Base-by-base conservation (phyloP, 2,329 filamentous ascomycete species). In the Colletotrichum chlorophyti region DNA sequence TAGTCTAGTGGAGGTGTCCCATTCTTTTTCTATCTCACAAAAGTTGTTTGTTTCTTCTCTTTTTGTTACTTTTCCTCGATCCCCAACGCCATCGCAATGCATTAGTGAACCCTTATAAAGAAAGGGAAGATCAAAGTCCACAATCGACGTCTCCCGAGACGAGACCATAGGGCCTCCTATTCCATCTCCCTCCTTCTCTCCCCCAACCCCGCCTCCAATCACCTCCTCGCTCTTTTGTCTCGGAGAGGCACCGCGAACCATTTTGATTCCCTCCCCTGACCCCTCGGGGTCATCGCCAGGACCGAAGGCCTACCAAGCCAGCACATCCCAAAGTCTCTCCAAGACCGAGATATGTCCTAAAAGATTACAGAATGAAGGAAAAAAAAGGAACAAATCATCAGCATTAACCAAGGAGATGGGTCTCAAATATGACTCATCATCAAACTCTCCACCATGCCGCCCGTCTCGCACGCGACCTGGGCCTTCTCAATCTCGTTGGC, bases 391-490 rank as follows among this genome's bases (percentile, higher is more conserved):
- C n/a, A n/a, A n/a, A n/a, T n/a, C n/a, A n/a, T n/a, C n/a, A n/a
- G 14, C 11, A 37, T 12, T 6, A 14, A 2, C 6, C 12, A 19
- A n/a, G 14, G 24, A 23, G 15, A 12, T n/a, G n/a, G n/a, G n/a
- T n/a, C 12, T 11, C 6, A 26, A 40, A 17, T n/a, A 26, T 15
- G 29, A 29, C 78, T 81, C 49, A 83, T 79, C 67, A 90, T 85
- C 63, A 86, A 63, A 45, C 77, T 89, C 66, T 94, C 91, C 63
- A 98, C 76, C 93, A 98, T 97, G 2, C 94, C 95, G 64, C 84
- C 84, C 10, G 91, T 93, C 75, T 90, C 87, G 65, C 86, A 88
- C 2, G 94, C 93, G 69, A 90, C 83, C 74, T 97, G 91, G 19
- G 92, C 91, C 68, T 89, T 87, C 73, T 96, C 91, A 10, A 93